These are phyloP conservation scores for Sinapis alba DNA, from an alignment of 441 rosid genomes.

Conservation along the genomic window DNA sequence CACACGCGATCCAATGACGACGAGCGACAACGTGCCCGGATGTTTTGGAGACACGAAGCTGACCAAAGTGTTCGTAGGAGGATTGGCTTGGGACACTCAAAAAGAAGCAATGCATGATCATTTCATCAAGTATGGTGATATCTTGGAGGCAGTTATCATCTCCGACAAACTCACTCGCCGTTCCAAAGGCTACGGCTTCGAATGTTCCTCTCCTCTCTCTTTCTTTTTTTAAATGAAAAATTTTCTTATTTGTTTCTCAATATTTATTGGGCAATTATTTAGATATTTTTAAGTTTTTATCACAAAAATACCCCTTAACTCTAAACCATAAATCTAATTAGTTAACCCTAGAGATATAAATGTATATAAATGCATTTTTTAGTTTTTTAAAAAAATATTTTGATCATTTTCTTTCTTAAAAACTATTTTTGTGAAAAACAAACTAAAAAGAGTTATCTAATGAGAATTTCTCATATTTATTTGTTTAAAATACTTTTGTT, in stretches of 20 bases:
- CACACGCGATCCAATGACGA: slow-evolving; percentile 47
- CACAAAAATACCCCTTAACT: too few relatives aligned
- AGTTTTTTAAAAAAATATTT: too few relatives aligned
- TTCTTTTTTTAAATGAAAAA: too few relatives aligned
- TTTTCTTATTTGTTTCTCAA: background rate
- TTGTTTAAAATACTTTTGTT: too few relatives aligned
- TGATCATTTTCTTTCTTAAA: too few relatives aligned
- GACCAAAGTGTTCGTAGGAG: slow-evolving; percentile 94
- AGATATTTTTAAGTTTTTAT: too few relatives aligned
- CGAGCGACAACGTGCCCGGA: slow-evolving; percentile 51
- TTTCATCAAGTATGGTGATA: slow-evolving; percentile 83
- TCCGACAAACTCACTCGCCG: slow-evolving; percentile 83
- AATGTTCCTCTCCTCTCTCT: slow-evolving; percentile 27
- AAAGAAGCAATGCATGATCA: slow-evolving; percentile 82
- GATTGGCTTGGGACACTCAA: slow-evolving; percentile 93
- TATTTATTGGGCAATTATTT: too few relatives aligned
- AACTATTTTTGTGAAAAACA: too few relatives aligned
- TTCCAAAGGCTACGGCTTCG: slow-evolving; percentile 98
- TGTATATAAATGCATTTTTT: too few relatives aligned
- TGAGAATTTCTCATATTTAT: background rate
- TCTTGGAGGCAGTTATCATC: slow-evolving; percentile 90
- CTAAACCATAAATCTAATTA: too few relatives aligned
- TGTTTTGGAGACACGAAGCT: slow-evolving; percentile 82
- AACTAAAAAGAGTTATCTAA: too few relatives aligned
- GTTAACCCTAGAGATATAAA: too few relatives aligned